Evolutionary conservation across 305 asterid species (phyloP).

Genomic region (Caryopteris hybrid): DNA sequence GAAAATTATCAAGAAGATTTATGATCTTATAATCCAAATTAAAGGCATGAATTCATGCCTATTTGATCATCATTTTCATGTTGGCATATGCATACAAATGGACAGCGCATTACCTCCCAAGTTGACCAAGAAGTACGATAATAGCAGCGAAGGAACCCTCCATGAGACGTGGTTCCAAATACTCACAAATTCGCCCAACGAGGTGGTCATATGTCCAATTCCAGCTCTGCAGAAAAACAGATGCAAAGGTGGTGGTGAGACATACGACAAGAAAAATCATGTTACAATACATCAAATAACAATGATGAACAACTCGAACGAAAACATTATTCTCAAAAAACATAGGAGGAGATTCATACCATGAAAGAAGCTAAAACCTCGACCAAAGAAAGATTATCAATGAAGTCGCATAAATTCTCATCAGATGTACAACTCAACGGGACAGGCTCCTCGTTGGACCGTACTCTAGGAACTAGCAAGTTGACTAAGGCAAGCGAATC

Average conservation of each 20-base stretch:
- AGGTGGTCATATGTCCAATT: constrained; percentile 60
- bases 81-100: background rate
- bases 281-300: background rate
- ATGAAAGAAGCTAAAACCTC: constrained; percentile 66
- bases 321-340: constrained; percentile 1
- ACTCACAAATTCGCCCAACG: constrained; percentile 34
- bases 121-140: constrained; percentile 66
- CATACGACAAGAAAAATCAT: constrained; percentile 3
- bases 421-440: constrained; percentile 16
- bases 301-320: background rate
- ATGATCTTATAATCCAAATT: background rate
- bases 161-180: constrained; percentile 41
- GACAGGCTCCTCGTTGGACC: constrained; percentile 20
- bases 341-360: constrained; percentile 43
- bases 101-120: constrained; percentile 62
- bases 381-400: constrained; percentile 60
- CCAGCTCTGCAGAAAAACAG: constrained; percentile 64
- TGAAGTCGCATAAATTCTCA: constrained; percentile 32
- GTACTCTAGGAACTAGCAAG: constrained; percentile 16
- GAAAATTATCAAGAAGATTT: background rate
- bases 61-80: background rate
- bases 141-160: constrained; percentile 48
- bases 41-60: background rate
- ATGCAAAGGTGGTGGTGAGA: constrained; percentile 7
- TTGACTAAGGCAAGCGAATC: constrained; percentile 26